Evolutionary conservation across 2,329 filamentous ascomycete species (phyloP).

Genomic region (Alternaria brassicae): DNA sequence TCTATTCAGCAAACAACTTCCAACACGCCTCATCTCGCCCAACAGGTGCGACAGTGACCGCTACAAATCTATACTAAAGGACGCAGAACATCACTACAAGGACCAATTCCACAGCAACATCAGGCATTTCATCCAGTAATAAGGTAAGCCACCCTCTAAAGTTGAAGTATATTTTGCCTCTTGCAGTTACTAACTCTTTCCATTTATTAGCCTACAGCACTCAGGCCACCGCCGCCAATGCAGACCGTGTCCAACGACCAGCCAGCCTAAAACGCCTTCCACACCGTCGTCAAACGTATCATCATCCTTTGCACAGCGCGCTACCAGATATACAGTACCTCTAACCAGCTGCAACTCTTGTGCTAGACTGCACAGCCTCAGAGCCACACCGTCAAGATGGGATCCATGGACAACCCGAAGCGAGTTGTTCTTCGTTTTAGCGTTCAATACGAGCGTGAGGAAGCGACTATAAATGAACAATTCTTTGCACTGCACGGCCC

Average conservation of each 20-base stretch:
- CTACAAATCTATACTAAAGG: too few species aligned
- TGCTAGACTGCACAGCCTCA: not conserved
- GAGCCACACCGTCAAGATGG: not conserved
- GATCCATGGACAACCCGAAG: not conserved
- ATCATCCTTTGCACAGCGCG: not conserved
- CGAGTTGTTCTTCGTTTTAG: slow-evolving; percentile 21
- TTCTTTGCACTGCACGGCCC: not conserved
- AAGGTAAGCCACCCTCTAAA: too few species aligned
- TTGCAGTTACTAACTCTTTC: too few species aligned
- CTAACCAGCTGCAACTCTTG: too few species aligned
- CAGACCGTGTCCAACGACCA: not conserved
- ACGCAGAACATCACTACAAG: too few species aligned
- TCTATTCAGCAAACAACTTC: too few species aligned
- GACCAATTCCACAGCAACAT: too few species aligned
- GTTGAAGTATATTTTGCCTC: too few species aligned
- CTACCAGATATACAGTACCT: not conserved
- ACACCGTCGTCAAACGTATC: not conserved
- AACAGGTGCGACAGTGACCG: too few species aligned
- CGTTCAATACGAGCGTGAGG: slow-evolving; percentile 18
- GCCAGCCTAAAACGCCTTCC: not conserved
- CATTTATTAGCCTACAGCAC: too few species aligned
- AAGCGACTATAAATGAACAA: not conserved
- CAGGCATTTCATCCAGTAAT: too few species aligned
- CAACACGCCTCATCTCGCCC: too few species aligned
- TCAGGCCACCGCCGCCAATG: not conserved